Conservation (phyloP, 208 protist species). For the Trypanosoma platydactyli region DNA sequence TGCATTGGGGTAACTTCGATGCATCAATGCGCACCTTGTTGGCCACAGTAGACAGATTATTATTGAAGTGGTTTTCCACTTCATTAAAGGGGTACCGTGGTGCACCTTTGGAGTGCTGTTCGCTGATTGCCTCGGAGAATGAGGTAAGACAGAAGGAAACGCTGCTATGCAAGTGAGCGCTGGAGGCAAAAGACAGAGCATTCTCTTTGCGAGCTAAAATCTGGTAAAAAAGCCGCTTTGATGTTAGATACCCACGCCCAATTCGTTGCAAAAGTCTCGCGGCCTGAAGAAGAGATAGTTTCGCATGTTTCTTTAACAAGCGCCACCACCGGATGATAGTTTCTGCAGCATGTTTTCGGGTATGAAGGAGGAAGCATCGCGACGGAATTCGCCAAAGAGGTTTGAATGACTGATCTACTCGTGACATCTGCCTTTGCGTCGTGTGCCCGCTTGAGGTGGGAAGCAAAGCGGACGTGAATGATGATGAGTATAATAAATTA, state of each 20-base stretch:
- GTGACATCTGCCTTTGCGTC: too few species aligned
- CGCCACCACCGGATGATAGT: slow-evolving; percentile 11
- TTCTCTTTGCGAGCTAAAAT: not conserved
- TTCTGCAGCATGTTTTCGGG: slow-evolving; percentile 3
- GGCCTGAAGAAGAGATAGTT: not conserved
- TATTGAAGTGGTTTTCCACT: not conserved
- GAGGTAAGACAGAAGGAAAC: not conserved
- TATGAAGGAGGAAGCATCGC: not conserved
- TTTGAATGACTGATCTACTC: not conserved
- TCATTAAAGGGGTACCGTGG: not conserved
- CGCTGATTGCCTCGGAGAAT: not conserved
- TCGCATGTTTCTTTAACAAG: not conserved
- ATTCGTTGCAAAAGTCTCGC: slow-evolving; percentile 6
- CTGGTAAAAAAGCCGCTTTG: not conserved
- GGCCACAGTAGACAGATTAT: not conserved
- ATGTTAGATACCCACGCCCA: slow-evolving; percentile 6
- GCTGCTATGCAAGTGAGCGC: not conserved
- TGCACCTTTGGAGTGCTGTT: not conserved
- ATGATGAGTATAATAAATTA: not conserved
- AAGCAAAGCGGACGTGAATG: not conserved
- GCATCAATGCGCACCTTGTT: too few species aligned
- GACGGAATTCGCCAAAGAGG: not conserved
- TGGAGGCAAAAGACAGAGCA: not conserved
- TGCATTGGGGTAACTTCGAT: too few species aligned
- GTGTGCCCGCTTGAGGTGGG: too few species aligned